These are phyloP conservation scores for Zalaria obscura DNA, from an alignment of 2,329 filamentous ascomycete species.

Conservation along the genomic window DNA sequence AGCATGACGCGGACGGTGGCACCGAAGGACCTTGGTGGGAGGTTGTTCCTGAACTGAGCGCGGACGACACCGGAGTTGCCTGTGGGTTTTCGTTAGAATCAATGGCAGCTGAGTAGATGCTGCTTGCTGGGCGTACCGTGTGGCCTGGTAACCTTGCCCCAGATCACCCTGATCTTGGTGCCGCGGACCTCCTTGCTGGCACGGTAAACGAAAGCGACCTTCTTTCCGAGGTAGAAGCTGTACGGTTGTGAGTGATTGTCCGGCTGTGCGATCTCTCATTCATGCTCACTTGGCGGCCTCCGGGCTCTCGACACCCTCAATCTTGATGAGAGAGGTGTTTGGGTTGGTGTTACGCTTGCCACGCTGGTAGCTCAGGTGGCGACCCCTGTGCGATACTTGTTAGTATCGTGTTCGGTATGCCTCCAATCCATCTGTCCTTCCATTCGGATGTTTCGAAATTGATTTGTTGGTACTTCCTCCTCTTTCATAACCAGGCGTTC, in stretches of 20 bases:
- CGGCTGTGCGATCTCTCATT: not conserved
- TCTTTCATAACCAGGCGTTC: not conserved
- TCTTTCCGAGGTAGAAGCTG: conserved; percentile 95
- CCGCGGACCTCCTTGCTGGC: conserved; percentile 88
- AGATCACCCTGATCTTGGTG: conserved; percentile 97
- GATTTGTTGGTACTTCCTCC: not conserved
- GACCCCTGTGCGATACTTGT: conserved; percentile 51
- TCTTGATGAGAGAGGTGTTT: conserved; percentile 76
- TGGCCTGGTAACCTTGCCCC: conserved; percentile 93
- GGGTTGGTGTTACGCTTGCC: conserved; percentile 85
- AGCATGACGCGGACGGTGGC: conserved; percentile 31
- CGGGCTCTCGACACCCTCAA: conserved; percentile 91
- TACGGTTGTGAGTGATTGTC: conserved; percentile 2
- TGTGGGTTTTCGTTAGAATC: conserved; percentile 23
- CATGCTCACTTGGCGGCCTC: conserved; percentile 62
- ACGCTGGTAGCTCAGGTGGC: conserved; percentile 96
- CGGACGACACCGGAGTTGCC: conserved; percentile 97
- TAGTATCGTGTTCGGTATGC: conserved; percentile 2
- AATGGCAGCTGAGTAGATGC: not conserved
- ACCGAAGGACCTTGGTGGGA: conserved; percentile 93
- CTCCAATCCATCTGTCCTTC: not conserved
- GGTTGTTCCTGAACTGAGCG: conserved; percentile 92
- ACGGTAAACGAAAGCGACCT: conserved; percentile 97
- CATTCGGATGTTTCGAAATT: not conserved
- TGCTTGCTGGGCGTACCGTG: conserved; percentile 51